These are phyloP conservation scores for Rubus parviflorus DNA, from an alignment of 306 rosid genomes.

Conservation along the genomic window DNA sequence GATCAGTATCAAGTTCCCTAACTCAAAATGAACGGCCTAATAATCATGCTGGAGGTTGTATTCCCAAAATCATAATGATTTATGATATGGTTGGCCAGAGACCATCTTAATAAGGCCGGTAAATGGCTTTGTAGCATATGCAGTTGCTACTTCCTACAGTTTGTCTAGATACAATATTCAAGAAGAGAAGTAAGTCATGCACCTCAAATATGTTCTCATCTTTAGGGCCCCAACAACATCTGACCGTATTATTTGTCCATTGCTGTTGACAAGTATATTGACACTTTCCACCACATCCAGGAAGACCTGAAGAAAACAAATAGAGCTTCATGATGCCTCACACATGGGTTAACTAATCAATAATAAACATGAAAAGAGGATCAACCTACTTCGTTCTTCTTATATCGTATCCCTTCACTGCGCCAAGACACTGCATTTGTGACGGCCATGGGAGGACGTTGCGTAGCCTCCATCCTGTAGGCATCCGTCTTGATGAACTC, in stretches of 20 bases:
- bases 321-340: neutral
- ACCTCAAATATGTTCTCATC: conserved; percentile 89
- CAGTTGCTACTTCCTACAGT: neutral
- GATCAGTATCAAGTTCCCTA: neutral
- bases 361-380: neutral
- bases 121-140: neutral
- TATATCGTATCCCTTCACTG: conserved; percentile 78
- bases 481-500: conserved; percentile 91
- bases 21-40: neutral
- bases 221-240: conserved; percentile 86
- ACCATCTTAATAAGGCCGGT: neutral
- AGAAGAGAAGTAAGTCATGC: conserved; percentile 15
- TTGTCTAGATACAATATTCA: neutral
- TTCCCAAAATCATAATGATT: neutral
- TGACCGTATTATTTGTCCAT: conserved; percentile 82
- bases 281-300: conserved; percentile 95
- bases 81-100: neutral
- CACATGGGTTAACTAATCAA: neutral
- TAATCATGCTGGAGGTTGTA: neutral
- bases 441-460: conserved; percentile 94
- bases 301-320: conserved; percentile 56
- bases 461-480: conserved; percentile 79
- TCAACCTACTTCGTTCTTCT: conserved; percentile 76
- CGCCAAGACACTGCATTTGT: conserved; percentile 95
- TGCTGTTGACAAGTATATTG: conserved; percentile 85